Base-by-base conservation (phyloP, 805 yeast species). In the Candida sithepensis region DNA sequence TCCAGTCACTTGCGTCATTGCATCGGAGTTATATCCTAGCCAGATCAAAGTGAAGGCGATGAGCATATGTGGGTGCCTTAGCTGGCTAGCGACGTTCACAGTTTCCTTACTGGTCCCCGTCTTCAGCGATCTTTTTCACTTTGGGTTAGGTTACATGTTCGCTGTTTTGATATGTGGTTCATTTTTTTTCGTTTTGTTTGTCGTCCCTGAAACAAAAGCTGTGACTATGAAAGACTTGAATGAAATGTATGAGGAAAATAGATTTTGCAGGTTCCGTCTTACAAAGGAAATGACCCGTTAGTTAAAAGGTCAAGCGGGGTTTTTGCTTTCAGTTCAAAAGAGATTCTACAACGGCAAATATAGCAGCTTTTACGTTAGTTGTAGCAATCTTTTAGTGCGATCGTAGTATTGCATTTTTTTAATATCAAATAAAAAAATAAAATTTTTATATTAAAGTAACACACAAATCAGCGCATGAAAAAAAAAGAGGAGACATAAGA, bases 31-130 rank as follows among this genome's bases (percentile, higher is more conserved):
- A 36, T 85, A 77, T 64, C 89, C 89, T 32, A 70, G 74, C 48
- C 71, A 78, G 57, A 79, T 82, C 52, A 79, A 81, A 61, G 72
- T 80, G 30, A 78, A 75, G 58, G 75, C 80, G 5, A 64, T 66
- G 70, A 58, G 70, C 9, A 76, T 84, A 72, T 77, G 87, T 28
- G 75, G 82, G 44, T 78, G 84, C 37, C 68, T 79, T 24, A 78
- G 80, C 60, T 84, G 89, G 89, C 45, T 81, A 45, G 74, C 79
- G 64, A 77, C 83, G 68, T 77, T 85, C 63, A 60, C 79, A 54
- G 77, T 86, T 49, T 70, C 91, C 2, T 74, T 87, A 61, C 71
- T 81, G 58, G 84, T 89, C 16, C 94, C 96, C 14, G 74, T 78
- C 55, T 75, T 88, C 47, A 81, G 83, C 9, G 63, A 69, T 3